Evolutionary conservation across 345 rosid genomes (phyloP).

Genomic region (Camelina hispida): DNA sequence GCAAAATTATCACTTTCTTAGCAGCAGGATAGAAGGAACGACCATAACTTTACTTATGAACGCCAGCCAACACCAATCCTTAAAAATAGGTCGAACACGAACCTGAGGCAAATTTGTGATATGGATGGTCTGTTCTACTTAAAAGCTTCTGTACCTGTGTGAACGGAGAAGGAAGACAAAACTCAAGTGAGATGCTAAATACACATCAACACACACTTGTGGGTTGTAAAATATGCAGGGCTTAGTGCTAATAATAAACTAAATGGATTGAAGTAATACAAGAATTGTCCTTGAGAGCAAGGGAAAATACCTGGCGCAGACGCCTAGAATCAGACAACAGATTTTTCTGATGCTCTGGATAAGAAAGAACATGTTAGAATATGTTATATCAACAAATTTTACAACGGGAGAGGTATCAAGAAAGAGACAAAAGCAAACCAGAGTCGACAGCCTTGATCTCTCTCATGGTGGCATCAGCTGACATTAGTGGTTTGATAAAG

Average conservation of each 20-base stretch:
- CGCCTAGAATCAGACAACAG: constrained; percentile 77
- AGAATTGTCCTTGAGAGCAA: neutral
- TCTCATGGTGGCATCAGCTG: constrained; percentile 87
- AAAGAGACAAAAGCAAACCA: constrained; percentile 53
- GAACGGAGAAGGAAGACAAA: constrained; percentile 2
- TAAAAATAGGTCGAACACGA: constrained; percentile 22
- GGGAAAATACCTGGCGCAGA: constrained; percentile 62
- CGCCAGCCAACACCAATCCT: neutral
- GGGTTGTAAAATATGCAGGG: constrained; percentile 5
- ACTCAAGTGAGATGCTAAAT: neutral
- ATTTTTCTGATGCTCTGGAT: constrained; percentile 84
- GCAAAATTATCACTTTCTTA: constrained; percentile 26
- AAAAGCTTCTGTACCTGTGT: constrained; percentile 77
- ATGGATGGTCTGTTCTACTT: constrained; percentile 70
- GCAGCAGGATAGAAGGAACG: neutral
- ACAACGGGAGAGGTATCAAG: neutral
- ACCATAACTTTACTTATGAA: neutral
- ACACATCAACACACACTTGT: neutral
- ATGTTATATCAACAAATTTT: neutral
- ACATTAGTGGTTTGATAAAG: constrained; percentile 86
- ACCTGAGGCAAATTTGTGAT: constrained; percentile 85
- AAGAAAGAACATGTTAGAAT: constrained; percentile 23
- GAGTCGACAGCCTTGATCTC: constrained; percentile 93
- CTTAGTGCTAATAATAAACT: neutral
- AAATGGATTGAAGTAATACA: neutral